phyloP scores from a whole-genome alignment of 768 basidiomycete genomes.

The Mycena latifolia region DNA sequence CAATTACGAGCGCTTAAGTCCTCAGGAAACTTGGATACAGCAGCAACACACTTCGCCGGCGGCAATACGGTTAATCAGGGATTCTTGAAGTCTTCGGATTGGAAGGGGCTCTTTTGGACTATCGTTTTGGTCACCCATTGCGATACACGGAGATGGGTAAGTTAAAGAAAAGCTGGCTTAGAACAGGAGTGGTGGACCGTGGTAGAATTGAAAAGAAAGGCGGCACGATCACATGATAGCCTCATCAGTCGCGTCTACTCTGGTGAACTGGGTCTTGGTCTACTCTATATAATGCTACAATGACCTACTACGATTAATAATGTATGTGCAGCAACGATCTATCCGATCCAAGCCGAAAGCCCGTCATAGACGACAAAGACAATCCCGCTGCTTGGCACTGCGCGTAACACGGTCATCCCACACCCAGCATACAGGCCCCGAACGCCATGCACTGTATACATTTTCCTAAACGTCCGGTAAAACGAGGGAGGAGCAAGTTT shows the following conservation, averaged over 20 bases:
- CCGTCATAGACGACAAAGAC: constrained; percentile 95
- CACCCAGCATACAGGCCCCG: constrained; percentile 93
- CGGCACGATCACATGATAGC: constrained; percentile 22
- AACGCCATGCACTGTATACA: constrained; percentile 83
- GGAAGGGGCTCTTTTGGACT: constrained; percentile 61
- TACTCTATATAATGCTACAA: constrained; percentile 5
- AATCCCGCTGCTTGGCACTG: constrained; percentile 90
- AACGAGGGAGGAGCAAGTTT: constrained; percentile 48
- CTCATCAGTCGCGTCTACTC: too few relatives aligned
- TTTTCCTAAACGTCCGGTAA: constrained; percentile 70
- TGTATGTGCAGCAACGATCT: constrained; percentile 27
- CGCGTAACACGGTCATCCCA: constrained; percentile 88
- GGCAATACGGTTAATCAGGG: constrained; percentile 92
- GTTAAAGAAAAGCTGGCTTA: too few relatives aligned
- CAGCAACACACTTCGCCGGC: constrained; percentile 69
- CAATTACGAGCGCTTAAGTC: constrained; percentile 4
- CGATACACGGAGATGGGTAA: too few relatives aligned
- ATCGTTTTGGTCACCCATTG: constrained; percentile 7
- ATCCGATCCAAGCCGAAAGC: constrained; percentile 61
- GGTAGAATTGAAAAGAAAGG: too few relatives aligned
- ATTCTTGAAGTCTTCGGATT: constrained; percentile 83
- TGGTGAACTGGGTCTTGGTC: background rate
- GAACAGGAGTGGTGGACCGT: too few relatives aligned
- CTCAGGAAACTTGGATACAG: background rate
- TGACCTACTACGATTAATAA: constrained; percentile 14